Conservation (phyloP, 495 filamentous ascomycete genomes). For the Talaromyces ruber region DNA sequence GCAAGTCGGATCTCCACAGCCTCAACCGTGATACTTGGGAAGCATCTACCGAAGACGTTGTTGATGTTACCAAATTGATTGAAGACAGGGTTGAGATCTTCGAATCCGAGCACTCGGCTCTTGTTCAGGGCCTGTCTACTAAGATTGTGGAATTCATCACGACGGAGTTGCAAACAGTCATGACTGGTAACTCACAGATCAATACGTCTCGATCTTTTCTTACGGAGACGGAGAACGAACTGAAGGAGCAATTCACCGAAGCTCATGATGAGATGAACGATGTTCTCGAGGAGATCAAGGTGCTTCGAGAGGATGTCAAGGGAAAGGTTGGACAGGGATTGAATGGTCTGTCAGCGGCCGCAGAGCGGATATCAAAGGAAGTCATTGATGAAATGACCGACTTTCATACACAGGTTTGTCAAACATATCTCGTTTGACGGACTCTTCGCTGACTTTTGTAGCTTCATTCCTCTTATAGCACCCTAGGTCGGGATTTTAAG, state of each 20-base stretch:
- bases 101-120: slow-evolving; percentile 55
- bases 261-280: slow-evolving; percentile 84
- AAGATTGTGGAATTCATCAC: slow-evolving; percentile 68
- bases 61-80: slow-evolving; percentile 62
- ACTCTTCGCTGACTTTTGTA: slow-evolving; percentile 15
- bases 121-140: slow-evolving; percentile 56
- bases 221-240: slow-evolving; percentile 52
- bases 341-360: slow-evolving; percentile 73
- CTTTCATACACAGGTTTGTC: slow-evolving; percentile 64
- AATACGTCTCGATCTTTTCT: slow-evolving; percentile 58
- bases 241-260: slow-evolving; percentile 56
- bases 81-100: slow-evolving; percentile 65
- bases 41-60: slow-evolving; percentile 63
- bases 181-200: slow-evolving; percentile 57
- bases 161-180: slow-evolving; percentile 59
- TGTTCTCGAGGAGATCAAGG: slow-evolving; percentile 86
- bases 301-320: slow-evolving; percentile 79
- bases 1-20: slow-evolving; percentile 73
- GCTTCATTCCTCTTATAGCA: slow-evolving; percentile 77
- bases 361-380: slow-evolving; percentile 78
- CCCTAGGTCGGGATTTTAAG: slow-evolving; percentile 86
- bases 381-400: slow-evolving; percentile 78
- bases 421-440: background rate
- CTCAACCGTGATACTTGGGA: slow-evolving; percentile 74
- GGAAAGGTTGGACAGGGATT: slow-evolving; percentile 75